phyloP scores from a whole-genome alignment of 192 early-diverging fungal species.

The Haplosporangium gracile region DNA sequence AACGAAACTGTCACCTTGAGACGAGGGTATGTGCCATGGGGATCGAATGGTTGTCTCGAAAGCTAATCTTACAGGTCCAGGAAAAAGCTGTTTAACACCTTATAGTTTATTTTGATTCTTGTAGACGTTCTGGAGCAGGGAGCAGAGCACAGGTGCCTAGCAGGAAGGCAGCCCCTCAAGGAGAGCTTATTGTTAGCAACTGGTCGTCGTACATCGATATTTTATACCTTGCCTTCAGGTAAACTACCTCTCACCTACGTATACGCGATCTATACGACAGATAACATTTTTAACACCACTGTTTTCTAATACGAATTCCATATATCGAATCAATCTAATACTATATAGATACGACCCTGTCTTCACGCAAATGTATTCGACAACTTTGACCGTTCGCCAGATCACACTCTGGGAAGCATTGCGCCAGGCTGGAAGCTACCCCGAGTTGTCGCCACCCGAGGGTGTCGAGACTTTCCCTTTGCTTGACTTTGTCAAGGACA shows the following conservation, averaged over 20 bases:
- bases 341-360: conserved; percentile 69
- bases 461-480: conserved; percentile 54
- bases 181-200: conserved; percentile 86
- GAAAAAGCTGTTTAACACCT: not conserved
- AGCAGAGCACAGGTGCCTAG: conserved; percentile 34
- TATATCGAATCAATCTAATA: conserved; percentile 10
- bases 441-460: conserved; percentile 50
- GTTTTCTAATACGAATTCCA: not conserved
- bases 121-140: conserved; percentile 36
- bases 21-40: conserved; percentile 68
- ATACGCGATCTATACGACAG: not conserved
- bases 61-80: not conserved
- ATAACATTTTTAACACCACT: not conserved
- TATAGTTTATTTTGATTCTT: not conserved
- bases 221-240: conserved; percentile 78
- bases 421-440: conserved; percentile 57
- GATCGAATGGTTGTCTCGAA: not conserved
- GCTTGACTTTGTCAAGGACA: conserved; percentile 56
- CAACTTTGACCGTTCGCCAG: conserved; percentile 62
- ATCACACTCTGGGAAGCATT: conserved; percentile 73
- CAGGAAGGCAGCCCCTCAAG: conserved; percentile 56
- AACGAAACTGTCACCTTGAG: conserved; percentile 73
- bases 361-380: conserved; percentile 68
- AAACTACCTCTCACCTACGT: not conserved
- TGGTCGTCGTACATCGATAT: conserved; percentile 89